Percentiles rank a stretch among this genome's conserved stretches.
Evolutionary conservation across 768 basidiomycete genomes (phyloP).

Genomic region (Termitomyces sp.): DNA sequence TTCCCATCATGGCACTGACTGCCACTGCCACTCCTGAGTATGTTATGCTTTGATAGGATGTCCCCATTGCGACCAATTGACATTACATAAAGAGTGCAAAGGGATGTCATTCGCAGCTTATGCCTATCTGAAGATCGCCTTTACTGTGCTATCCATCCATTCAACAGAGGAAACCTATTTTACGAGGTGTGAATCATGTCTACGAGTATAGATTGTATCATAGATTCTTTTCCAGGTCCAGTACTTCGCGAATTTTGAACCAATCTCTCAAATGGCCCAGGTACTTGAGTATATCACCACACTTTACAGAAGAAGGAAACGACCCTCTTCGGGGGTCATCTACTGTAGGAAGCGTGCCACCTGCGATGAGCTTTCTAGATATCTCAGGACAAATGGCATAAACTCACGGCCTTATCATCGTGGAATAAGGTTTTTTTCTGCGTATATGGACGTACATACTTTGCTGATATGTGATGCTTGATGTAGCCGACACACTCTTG

Average conservation of each 20-base stretch:
- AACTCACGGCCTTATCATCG: slow-evolving; percentile 71
- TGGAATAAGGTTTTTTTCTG: slow-evolving; percentile 40
- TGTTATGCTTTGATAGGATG: slow-evolving; percentile 25
- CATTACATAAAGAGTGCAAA: slow-evolving; percentile 49
- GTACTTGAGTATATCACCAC: slow-evolving; percentile 60
- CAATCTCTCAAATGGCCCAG: slow-evolving; percentile 52
- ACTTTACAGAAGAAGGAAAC: slow-evolving; percentile 52
- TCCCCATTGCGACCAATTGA: neutral
- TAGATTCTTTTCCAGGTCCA: slow-evolving; percentile 42
- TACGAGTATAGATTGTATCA: neutral
- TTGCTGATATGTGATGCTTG: neutral
- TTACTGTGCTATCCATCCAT: slow-evolving; percentile 66
- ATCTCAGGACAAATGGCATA: slow-evolving; percentile 61
- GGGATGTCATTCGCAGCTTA: slow-evolving; percentile 65
- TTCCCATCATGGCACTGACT: slow-evolving; percentile 86
- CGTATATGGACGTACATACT: neutral
- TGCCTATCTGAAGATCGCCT: slow-evolving; percentile 51
- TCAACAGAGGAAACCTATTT: slow-evolving; percentile 74
- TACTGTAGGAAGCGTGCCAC: slow-evolving; percentile 67
- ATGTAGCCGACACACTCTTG: slow-evolving; percentile 47
- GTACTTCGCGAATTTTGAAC: slow-evolving; percentile 50
- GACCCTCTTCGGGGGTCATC: slow-evolving; percentile 65
- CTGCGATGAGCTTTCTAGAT: slow-evolving; percentile 63
- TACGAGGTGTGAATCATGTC: slow-evolving; percentile 55
- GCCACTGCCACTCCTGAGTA: slow-evolving; percentile 75